Conservation (phyloP, 805 yeast genomes). For the Grigorovia transvaalensis region DNA sequence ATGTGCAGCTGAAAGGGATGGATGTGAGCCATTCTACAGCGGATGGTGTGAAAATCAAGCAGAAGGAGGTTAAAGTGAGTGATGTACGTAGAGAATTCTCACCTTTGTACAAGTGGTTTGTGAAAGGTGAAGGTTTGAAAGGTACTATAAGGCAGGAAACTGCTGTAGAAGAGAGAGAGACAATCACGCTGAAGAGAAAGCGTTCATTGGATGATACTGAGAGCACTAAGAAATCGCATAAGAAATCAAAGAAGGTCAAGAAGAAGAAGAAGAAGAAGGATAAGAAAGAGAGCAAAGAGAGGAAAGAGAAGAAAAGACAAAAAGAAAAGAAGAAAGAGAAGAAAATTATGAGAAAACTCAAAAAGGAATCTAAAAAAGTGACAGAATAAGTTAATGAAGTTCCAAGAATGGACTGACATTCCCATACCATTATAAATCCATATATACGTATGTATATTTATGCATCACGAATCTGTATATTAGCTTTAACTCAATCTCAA, state of each 20-base stretch:
- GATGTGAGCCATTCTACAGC: constrained; percentile 38
- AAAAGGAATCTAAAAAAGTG: constrained; percentile 23
- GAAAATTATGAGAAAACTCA: constrained; percentile 14
- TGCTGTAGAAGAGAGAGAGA: constrained; percentile 3
- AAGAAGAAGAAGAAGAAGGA: constrained; percentile 14
- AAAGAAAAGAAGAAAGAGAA: constrained; percentile 18
- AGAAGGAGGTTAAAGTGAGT: constrained; percentile 38
- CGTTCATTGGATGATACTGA: not conserved
- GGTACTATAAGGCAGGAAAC: constrained; percentile 52
- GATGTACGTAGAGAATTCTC: constrained; percentile 44
- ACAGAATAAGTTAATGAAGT: constrained; percentile 8
- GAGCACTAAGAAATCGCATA: constrained; percentile 8
- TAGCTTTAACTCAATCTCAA: no score
- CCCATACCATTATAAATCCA: no score
- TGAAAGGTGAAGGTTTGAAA: constrained; percentile 70
- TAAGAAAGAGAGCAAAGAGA: constrained; percentile 21
- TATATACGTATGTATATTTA: no score
- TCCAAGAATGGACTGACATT: no score
- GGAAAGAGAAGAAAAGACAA: constrained; percentile 10
- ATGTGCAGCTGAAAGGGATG: constrained; percentile 76
- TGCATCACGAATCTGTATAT: not conserved
- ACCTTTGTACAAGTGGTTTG: constrained; percentile 79
- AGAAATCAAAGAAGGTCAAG: constrained; percentile 5
- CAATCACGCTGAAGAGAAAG: constrained; percentile 2
- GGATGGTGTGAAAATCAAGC: constrained; percentile 35